Percentiles rank a stretch among this genome's conserved stretches.
Evolutionary conservation across 768 basidiomycete species (phyloP).

Genomic region (Termitomyces eurrhizus): DNA sequence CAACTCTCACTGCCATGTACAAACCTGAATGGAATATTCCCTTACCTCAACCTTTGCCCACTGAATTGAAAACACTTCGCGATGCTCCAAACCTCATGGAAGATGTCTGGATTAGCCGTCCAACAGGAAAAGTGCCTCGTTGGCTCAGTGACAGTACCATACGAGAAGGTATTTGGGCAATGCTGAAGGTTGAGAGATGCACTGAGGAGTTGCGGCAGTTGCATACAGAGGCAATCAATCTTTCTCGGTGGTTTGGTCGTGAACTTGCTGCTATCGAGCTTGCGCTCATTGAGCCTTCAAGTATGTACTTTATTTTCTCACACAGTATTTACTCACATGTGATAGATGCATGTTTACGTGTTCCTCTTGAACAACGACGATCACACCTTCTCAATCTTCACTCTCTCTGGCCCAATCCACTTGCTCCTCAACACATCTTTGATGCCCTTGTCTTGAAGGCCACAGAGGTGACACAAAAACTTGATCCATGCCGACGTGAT

Average conservation of each 20-base stretch:
- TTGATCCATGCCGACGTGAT: not conserved
- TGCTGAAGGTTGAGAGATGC: slow-evolving; percentile 14
- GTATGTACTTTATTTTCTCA: not conserved
- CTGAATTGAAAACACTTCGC: slow-evolving; percentile 22
- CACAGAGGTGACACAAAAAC: not conserved
- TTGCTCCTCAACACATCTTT: not conserved
- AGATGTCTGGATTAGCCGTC: not conserved
- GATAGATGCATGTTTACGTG: not conserved
- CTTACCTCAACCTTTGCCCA: slow-evolving; percentile 27
- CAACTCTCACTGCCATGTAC: slow-evolving; percentile 21
- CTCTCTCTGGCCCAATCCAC: not conserved
- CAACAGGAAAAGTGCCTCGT: slow-evolving; percentile 7
- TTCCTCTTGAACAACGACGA: not conserved
- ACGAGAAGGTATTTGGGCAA: slow-evolving; percentile 17
- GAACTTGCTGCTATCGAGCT: too few relatives aligned
- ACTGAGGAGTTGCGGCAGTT: slow-evolving; percentile 15
- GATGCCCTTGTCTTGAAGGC: not conserved
- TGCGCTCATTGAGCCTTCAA: slow-evolving; percentile 14
- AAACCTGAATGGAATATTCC: slow-evolving; percentile 23
- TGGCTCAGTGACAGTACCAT: slow-evolving; percentile 30
- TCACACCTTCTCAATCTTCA: not conserved
- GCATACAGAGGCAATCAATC: slow-evolving; percentile 3
- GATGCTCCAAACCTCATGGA: slow-evolving; percentile 26
- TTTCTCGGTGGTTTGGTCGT: too few relatives aligned
- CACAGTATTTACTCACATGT: too few relatives aligned